Evolutionary conservation across 2,329 filamentous ascomycete genomes (phyloP), one percentile per base, ranked within the genome.

Genomic region (Davidsoniella eucalypti): DNA sequence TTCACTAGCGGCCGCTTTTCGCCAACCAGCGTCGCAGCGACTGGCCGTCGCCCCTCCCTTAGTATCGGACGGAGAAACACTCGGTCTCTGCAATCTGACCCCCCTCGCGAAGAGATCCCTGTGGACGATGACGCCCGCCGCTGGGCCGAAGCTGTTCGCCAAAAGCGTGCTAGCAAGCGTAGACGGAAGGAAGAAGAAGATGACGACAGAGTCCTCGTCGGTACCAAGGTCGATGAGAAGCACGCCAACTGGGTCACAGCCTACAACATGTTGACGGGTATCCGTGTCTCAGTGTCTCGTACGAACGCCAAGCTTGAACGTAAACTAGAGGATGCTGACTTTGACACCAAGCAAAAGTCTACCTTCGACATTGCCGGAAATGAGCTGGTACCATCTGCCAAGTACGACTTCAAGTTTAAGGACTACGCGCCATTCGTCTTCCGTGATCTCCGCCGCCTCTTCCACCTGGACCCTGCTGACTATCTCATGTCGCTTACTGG

Each of bases 351-450:
- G 68, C 87, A 96, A 66, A 98, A 98, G 69, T 95, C 94, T 62
- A 95, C 88, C 44, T 98, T 98, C 72, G 40, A 52, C 60, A 88
- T 84, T 61, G 93, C 88, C 56, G 92, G 92, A 56, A 95, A 95
- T 64, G 92, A 98, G 69, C 72, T 98, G 63, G 94, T 94, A 4
- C 92, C 92, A 18, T 95, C 90, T 55, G 88, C 92, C 58, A 96
- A 98, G 67, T 98, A 98, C 70, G 92, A 98, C 69, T 98, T 98
- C 79, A 98, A 98, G 67, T 98, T 98, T 74, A 98, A 98, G 69
- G 92, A 98, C 68, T 98, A 98, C 65, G 90, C 90, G n/a, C 92
- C 92, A 52, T 96, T 90, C 88, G 92, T 98, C 53, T 98, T 98
- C 67, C 86, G 92, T 60, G 86, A 87, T 66, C 74, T 98, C 41